These are phyloP conservation scores for Euphorbia lathyris DNA, from an alignment of 345 rosid species.

Conservation along the genomic window DNA sequence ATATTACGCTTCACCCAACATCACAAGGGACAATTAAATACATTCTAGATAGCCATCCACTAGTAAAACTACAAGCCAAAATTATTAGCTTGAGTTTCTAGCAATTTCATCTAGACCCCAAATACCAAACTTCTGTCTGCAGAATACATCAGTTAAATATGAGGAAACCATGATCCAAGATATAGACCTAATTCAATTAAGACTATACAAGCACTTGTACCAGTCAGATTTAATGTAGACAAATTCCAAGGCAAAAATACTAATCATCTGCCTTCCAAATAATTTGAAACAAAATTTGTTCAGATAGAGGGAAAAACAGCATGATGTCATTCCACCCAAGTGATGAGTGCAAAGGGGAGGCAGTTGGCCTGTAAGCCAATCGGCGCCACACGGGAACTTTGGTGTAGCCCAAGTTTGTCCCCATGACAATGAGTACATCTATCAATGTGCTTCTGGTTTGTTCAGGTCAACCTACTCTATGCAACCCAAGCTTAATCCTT, in stretches of 20 bases:
- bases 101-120: neutral
- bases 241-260: neutral
- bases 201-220: neutral
- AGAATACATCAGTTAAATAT: neutral
- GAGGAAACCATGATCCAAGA: neutral
- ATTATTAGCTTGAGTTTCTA: neutral
- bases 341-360: too few relatives aligned
- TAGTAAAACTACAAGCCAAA: neutral
- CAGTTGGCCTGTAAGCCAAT: too few relatives aligned
- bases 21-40: too few relatives aligned
- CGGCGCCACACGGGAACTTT: too few relatives aligned
- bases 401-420: too few relatives aligned
- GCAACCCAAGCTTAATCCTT: neutral
- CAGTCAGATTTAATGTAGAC: neutral
- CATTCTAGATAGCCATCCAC: too few relatives aligned
- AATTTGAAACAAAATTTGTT: neutral
- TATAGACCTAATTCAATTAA: neutral
- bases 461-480: neutral
- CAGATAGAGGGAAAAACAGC: neutral
- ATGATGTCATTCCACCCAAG: neutral
- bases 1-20: neutral
- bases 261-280: neutral
- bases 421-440: neutral
- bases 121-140: neutral
- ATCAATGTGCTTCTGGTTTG: neutral